Evolutionary conservation across 345 rosid genomes (phyloP).

Genomic region (Acer saccharum): DNA sequence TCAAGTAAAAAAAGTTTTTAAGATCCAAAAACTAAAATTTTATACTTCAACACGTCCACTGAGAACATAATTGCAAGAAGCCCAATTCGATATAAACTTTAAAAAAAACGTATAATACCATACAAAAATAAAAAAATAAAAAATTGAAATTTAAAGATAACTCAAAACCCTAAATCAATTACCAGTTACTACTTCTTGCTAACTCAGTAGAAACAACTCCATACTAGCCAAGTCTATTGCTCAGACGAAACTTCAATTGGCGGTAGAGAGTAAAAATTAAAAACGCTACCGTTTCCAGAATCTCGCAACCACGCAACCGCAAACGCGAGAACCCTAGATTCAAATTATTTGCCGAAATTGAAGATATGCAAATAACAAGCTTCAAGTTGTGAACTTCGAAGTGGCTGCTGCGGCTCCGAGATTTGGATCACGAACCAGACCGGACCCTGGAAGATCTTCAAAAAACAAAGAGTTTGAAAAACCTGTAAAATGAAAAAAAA

Average conservation of each 20-base stretch:
- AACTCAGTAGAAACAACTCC: not conserved
- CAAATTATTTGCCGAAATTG: not conserved
- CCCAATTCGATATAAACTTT: not conserved
- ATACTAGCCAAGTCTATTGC: not conserved
- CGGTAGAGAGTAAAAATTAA: not conserved
- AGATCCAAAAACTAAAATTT: constrained; percentile 14
- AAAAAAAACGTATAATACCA: not conserved
- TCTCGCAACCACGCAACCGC: not conserved
- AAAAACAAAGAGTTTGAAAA: not conserved
- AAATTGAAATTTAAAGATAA: not conserved
- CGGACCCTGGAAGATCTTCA: not conserved
- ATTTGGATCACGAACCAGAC: constrained; percentile 4
- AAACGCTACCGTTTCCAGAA: not conserved
- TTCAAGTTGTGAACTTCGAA: not conserved
- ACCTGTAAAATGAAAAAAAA: not conserved
- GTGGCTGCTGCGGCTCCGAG: not conserved
- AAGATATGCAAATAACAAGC: not conserved
- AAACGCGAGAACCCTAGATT: constrained; percentile 4
- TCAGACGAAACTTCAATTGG: not conserved
- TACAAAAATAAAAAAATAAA: not conserved
- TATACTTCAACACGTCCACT: not conserved
- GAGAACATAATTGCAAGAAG: not conserved
- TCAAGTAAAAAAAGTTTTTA: constrained; percentile 1
- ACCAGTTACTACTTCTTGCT: constrained; percentile 10
- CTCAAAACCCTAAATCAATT: constrained; percentile 14